phyloP scores from a whole-genome alignment of 768 basidiomycete species.

The Arthromyces matolae region DNA sequence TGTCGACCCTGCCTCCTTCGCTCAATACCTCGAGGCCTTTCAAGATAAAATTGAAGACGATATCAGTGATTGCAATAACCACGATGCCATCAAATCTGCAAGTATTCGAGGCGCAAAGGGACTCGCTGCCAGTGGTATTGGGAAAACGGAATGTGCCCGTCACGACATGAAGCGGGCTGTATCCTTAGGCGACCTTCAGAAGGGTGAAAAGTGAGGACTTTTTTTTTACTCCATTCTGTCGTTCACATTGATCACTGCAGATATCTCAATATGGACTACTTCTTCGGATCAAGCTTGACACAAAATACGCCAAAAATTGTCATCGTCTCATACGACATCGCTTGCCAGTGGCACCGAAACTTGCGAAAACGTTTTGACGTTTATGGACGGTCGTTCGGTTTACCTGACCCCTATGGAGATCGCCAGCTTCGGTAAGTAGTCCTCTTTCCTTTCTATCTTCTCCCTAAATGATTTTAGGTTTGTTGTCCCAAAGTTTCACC shows the following conservation, averaged over 20 bases:
- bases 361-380: background rate
- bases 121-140: conserved; percentile 17
- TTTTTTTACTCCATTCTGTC: background rate
- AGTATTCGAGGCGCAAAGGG: conserved; percentile 9
- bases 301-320: conserved; percentile 12
- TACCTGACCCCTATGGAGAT: too few species aligned
- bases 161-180: conserved; percentile 18
- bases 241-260: conserved; percentile 1
- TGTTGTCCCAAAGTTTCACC: too few species aligned
- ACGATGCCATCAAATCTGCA: conserved; percentile 9
- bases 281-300: conserved; percentile 18
- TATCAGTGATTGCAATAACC: conserved; percentile 17
- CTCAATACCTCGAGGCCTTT: conserved; percentile 5
- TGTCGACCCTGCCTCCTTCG: conserved; percentile 9
- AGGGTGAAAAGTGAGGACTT: conserved; percentile 5
- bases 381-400: background rate
- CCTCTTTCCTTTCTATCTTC: too few species aligned
- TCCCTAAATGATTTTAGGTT: too few species aligned
- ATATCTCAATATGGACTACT: conserved; percentile 23
- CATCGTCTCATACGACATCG: conserved; percentile 26
- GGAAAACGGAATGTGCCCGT: conserved; percentile 17
- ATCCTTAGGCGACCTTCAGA: conserved; percentile 11
- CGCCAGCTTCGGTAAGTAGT: too few species aligned
- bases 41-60: background rate
- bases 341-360: too few species aligned